Evolutionary conservation across 2,329 filamentous ascomycete species (phyloP), one percentile per base, ranked within the genome.

Genomic region (Neurospora crassa): DNA sequence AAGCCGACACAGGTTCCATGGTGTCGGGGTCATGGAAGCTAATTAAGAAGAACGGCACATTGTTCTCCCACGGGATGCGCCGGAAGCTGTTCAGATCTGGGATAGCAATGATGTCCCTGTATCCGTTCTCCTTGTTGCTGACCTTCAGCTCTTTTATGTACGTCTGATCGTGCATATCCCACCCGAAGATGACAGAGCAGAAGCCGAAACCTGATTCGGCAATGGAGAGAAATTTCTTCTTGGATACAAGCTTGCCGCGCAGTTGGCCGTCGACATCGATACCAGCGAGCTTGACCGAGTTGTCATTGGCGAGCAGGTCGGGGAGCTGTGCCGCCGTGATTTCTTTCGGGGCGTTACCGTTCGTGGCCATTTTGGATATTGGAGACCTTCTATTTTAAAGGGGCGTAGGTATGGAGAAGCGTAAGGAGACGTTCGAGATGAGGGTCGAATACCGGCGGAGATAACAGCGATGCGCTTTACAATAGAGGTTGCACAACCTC

Each of bases 161-260:
- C 12, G 93, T 96, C 83, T 89, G 86, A 78, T 97, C 94, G 81
- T 97, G 94, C 93, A 97, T 97, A 81, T 97, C 94, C 94, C 94
- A 97, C 79, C 94, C 94, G 78, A 97, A 97, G 75, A 97, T 89
- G 75, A 97, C 93, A 24, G 92, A 96, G 84, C 94, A 97, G 85
- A 97, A 97, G 70, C 94, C 94, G 77, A 97, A 97, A 69, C 94
- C 94, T 67, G 89, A 87, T 59, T 88, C 82, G n/a, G 90, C 91
- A 70, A 97, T 88, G 40, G 92, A 93, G 45, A 97, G 84, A 81
- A 97, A 97, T 83, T 97, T 97, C 79, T 91, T 91, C 86, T 97
- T 97, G 76, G 93, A 93, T 82, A 97, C 90, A 73, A 97, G 87
- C 83, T 97, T 97, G 76, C 94, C 94, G 71, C 94, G 92, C 70